Evolutionary conservation across 345 rosid species (phyloP).

Genomic region (Salix brachista): DNA sequence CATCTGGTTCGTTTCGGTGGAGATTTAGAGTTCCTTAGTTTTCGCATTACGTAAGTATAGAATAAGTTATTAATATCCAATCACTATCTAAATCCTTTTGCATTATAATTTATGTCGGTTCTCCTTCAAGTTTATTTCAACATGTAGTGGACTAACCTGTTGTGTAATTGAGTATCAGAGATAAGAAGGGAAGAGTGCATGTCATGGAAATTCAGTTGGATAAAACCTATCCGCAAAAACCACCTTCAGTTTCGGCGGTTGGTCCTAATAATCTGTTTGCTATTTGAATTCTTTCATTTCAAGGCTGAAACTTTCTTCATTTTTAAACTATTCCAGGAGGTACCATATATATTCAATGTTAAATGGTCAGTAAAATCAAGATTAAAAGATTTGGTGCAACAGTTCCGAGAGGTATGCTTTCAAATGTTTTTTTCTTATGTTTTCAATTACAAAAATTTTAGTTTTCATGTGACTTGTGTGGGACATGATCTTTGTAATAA

Average conservation of each 20-base stretch:
- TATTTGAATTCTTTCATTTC: background rate
- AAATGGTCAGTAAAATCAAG: conserved; percentile 57
- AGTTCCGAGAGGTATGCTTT: conserved; percentile 49
- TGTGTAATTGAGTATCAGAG: conserved; percentile 38
- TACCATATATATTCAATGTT: conserved; percentile 53
- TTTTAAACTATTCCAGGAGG: conserved; percentile 43
- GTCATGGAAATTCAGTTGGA: conserved; percentile 53
- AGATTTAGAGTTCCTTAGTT: conserved; percentile 55
- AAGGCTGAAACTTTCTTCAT: background rate
- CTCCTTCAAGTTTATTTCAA: conserved; percentile 6
- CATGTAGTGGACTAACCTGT: background rate
- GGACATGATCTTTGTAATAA: conserved; percentile 1
- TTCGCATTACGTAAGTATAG: conserved; percentile 52
- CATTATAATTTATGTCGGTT: background rate
- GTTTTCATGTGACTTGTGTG: background rate
- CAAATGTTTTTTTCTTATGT: background rate
- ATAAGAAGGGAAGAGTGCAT: conserved; percentile 53
- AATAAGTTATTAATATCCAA: no score
- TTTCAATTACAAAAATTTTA: background rate
- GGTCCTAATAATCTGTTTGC: conserved; percentile 24
- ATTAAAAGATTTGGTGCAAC: conserved; percentile 57
- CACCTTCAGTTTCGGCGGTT: conserved; percentile 72
- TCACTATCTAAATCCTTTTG: background rate
- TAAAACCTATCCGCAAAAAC: conserved; percentile 48
- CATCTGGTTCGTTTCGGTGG: conserved; percentile 45